A percentile compares a stretch with the other conserved stretches of the same genome.
Conservation (phyloP, 2,329 filamentous ascomycete species). For the Fusarium foetens region DNA sequence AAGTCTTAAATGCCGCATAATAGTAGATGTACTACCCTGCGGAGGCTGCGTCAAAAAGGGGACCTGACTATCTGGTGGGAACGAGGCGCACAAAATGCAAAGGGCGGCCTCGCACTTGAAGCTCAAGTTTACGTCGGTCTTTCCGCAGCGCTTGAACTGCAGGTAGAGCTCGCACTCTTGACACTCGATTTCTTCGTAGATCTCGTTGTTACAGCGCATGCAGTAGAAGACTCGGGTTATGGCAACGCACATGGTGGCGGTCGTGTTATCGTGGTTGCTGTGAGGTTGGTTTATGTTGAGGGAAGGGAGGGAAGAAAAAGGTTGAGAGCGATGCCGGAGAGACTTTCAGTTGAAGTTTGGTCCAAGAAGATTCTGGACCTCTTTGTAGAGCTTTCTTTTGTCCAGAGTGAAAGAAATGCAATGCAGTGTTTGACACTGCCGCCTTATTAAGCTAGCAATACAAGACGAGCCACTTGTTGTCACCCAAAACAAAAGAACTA, state of each 20-base stretch:
- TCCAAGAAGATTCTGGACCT: rapidly evolving
- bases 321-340: background rate
- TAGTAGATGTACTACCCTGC: background rate
- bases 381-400: rapidly evolving
- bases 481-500: too few relatives aligned
- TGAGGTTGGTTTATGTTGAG: background rate
- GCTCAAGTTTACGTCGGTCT: background rate
- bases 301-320: background rate
- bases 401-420: background rate
- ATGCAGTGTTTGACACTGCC: background rate
- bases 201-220: background rate
- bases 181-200: background rate
- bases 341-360: rapidly evolving
- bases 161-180: background rate
- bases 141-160: background rate
- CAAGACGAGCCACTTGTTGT: rapidly evolving
- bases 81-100: background rate
- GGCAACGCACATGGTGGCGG: background rate
- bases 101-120: background rate
- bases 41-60: background rate
- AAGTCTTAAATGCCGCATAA: background rate
- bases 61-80: background rate
- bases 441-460: background rate
- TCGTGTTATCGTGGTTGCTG: background rate
- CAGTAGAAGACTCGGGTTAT: background rate